These are phyloP conservation scores for Mortierella sp. DNA, from an alignment of 371 early-diverging fungal species.

Conservation along the genomic window DNA sequence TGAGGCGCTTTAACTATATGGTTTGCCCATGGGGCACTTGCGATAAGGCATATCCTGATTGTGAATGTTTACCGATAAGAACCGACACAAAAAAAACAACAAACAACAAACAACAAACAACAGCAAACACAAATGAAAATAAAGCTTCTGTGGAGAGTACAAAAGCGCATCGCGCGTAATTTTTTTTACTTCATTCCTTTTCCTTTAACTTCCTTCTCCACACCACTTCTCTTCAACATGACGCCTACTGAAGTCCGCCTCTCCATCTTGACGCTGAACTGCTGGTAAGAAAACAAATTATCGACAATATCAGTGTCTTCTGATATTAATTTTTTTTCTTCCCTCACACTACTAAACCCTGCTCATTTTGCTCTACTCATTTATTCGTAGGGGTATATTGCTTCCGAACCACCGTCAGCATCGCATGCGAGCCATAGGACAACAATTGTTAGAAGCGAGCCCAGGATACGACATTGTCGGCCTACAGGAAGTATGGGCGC, in stretches of 20 bases:
- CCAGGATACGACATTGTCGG: conserved; percentile 69
- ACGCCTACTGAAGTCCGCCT: not conserved
- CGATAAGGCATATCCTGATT: not conserved
- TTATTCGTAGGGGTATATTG: conserved; percentile 63
- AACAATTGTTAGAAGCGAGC: conserved; percentile 54
- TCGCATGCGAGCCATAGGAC: conserved; percentile 70
- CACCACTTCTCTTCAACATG: not conserved
- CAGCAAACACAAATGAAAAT: not conserved
- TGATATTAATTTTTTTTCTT: not conserved
- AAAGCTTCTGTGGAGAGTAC: not conserved
- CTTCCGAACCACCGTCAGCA: conserved; percentile 63
- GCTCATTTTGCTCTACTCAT: not conserved
- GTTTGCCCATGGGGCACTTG: not conserved
- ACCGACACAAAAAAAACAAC: not conserved
- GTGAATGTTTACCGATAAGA: not conserved
- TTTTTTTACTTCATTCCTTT: not conserved
- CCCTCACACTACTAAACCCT: not conserved
- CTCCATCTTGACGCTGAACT: conserved; percentile 20
- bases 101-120: not conserved
- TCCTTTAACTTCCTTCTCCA: not conserved
- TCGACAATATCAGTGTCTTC: too few species aligned
- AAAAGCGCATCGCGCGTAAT: too few species aligned
- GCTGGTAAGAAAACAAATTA: conserved; percentile 9
- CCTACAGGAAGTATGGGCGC: conserved; percentile 75
- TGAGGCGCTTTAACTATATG: not conserved